phyloP scores from a whole-genome alignment of 208 protist genomes.

The Naegleria lovaniensis region DNA sequence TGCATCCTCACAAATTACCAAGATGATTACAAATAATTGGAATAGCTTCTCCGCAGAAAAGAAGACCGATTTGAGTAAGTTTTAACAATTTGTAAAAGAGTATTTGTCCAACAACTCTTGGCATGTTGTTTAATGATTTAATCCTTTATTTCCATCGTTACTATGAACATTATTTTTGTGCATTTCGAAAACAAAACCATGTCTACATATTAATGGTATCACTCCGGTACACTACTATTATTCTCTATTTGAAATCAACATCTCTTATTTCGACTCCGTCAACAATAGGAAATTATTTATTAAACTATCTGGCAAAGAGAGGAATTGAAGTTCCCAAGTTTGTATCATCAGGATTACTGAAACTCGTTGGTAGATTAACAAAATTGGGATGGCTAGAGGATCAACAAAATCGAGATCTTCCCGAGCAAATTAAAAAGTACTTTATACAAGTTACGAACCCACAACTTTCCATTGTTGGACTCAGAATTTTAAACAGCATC shows the following conservation, averaged over 20 bases:
- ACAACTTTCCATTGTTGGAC: not conserved
- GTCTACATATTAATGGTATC: no score
- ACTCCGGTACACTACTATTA: no score
- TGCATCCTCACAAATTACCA: conserved; percentile 19
- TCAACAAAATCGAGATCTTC: conserved; percentile 30
- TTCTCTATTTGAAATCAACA: no score
- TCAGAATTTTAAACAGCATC: conserved; percentile 33
- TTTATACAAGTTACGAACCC: conserved; percentile 23
- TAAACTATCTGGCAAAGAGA: not conserved
- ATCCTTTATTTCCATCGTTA: no score
- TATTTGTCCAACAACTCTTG: not conserved
- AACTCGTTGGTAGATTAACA: conserved; percentile 34
- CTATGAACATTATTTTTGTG: no score
- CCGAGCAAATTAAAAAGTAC: conserved; percentile 37
- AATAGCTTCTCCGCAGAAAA: conserved; percentile 23
- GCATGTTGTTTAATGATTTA: no score
- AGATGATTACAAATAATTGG: conserved; percentile 38
- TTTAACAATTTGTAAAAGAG: no score
- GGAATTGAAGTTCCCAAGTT: not conserved
- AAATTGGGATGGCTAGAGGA: conserved; percentile 43
- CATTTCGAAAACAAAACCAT: no score
- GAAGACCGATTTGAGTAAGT: conserved; percentile 31
- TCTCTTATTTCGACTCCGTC: not conserved
- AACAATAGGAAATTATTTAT: conserved; percentile 19
- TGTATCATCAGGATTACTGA: not conserved